A percentile compares a stretch with the other conserved stretches of the same genome.
phyloP scores from a whole-genome alignment of 1,139 yeast genomes.

The Magnusiomyces magnusii region DNA sequence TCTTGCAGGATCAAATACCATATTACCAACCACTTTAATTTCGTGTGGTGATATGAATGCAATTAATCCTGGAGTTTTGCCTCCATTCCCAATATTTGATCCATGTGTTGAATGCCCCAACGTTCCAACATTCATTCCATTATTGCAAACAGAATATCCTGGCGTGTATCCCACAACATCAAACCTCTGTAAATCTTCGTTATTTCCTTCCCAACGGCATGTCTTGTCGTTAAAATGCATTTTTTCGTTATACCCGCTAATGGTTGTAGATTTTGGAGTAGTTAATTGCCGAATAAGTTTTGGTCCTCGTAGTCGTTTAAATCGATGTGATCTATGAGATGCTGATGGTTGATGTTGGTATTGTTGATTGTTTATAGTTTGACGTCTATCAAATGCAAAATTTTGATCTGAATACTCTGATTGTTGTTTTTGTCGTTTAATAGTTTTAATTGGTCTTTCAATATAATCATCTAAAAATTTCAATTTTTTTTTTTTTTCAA shows the following conservation, averaged over 20 bases:
- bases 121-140: not conserved
- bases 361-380: not conserved
- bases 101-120: not conserved
- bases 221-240: constrained; percentile 52
- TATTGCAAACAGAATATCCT: not conserved
- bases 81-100: not conserved
- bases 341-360: not conserved
- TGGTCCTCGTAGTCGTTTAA: constrained; percentile 17
- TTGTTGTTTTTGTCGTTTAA: not conserved
- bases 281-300: constrained; percentile 35
- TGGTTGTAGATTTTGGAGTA: constrained; percentile 23
- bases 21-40: constrained; percentile 41
- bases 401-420: not conserved
- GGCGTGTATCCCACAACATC: constrained; percentile 29
- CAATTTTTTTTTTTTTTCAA: too few species aligned
- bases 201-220: constrained; percentile 64
- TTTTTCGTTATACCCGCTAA: constrained; percentile 29
- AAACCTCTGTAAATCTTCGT: constrained; percentile 46
- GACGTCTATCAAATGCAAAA: too few species aligned
- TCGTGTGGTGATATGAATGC: constrained; percentile 32
- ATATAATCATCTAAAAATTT: constrained; percentile 9
- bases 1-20: constrained; percentile 55
- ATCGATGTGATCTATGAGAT: not conserved
- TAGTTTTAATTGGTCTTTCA: constrained; percentile 10
- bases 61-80: constrained; percentile 30